These are phyloP conservation scores for Oxytropis ochrocephala DNA, from an alignment of 306 rosid genomes.

Conservation along the genomic window DNA sequence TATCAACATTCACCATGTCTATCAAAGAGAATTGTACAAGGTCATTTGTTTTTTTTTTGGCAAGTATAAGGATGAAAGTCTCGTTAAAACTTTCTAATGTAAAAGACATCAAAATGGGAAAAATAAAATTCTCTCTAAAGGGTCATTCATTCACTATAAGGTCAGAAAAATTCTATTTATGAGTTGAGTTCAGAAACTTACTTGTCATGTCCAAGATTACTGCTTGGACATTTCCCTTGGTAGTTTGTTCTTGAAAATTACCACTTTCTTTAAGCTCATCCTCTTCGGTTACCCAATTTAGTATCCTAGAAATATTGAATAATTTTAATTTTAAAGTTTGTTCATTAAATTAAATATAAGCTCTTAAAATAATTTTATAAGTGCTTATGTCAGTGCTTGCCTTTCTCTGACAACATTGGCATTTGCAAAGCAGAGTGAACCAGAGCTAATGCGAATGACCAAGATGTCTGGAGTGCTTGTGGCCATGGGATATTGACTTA, in stretches of 20 bases:
- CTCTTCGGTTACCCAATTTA: constrained; percentile 42
- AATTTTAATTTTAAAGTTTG: neutral
- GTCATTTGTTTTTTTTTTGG: no score
- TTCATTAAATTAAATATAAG: neutral
- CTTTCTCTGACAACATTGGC: constrained; percentile 76
- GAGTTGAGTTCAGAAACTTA: constrained; percentile 41
- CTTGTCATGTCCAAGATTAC: constrained; percentile 74
- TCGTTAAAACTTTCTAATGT: no score
- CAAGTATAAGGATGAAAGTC: no score
- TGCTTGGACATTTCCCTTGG: constrained; percentile 34
- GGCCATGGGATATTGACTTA: constrained; percentile 77
- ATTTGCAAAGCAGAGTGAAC: constrained; percentile 82
- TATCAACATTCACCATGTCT: constrained; percentile 74
- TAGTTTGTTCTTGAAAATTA: constrained; percentile 10
- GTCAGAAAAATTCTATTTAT: no score
- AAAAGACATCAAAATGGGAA: no score
- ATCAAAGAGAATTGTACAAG: neutral
- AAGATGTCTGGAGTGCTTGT: constrained; percentile 50
- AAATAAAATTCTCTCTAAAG: no score
- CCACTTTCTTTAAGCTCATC: neutral
- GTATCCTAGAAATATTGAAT: constrained; percentile 39
- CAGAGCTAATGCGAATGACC: constrained; percentile 60
- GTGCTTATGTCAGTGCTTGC: constrained; percentile 15
- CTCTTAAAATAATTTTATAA: neutral
- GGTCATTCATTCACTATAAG: no score